These are phyloP conservation scores for Amanita subjunquillea DNA, from an alignment of 768 basidiomycete species.

Conservation along the genomic window DNA sequence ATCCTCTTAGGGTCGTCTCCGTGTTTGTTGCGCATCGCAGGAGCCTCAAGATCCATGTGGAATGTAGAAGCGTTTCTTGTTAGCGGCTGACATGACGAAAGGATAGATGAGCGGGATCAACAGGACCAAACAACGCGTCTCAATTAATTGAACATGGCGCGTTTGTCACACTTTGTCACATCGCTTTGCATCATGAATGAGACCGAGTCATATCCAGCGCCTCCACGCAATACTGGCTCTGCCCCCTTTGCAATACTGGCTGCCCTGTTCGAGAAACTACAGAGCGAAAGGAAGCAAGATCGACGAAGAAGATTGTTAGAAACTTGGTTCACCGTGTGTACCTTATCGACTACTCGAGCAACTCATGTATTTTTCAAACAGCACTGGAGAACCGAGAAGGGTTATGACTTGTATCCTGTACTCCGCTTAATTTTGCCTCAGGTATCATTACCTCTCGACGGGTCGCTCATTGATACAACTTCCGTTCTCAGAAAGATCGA, in stretches of 20 bases:
- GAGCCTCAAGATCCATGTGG: constrained; percentile 7
- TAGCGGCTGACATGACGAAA: constrained; percentile 4
- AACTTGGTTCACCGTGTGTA: constrained; percentile 73
- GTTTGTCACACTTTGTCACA: constrained; percentile 1
- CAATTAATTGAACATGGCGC: not conserved
- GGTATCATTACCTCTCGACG: constrained; percentile 23
- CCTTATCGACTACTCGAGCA: not conserved
- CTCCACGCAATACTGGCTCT: constrained; percentile 58
- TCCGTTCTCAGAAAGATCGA: constrained; percentile 69
- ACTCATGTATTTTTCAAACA: constrained; percentile 15
- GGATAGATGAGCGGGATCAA: constrained; percentile 10
- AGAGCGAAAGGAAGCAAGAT: constrained; percentile 64
- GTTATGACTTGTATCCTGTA: constrained; percentile 83
- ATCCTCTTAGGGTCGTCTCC: constrained; percentile 53
- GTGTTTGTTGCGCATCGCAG: constrained; percentile 13
- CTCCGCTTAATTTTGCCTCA: constrained; percentile 87
- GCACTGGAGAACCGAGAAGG: constrained; percentile 84
- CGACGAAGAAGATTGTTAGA: constrained; percentile 59
- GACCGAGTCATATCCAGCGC: constrained; percentile 31
- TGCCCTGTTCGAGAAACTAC: constrained; percentile 67
- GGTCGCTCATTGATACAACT: not conserved
- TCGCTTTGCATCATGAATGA: constrained; percentile 8
- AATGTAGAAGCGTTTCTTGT: not conserved
- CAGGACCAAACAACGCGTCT: constrained; percentile 27
- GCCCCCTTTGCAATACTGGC: constrained; percentile 62